Evolutionary conservation across 2,329 filamentous ascomycete genomes (phyloP).

Genomic region (Drechslera avenae): DNA sequence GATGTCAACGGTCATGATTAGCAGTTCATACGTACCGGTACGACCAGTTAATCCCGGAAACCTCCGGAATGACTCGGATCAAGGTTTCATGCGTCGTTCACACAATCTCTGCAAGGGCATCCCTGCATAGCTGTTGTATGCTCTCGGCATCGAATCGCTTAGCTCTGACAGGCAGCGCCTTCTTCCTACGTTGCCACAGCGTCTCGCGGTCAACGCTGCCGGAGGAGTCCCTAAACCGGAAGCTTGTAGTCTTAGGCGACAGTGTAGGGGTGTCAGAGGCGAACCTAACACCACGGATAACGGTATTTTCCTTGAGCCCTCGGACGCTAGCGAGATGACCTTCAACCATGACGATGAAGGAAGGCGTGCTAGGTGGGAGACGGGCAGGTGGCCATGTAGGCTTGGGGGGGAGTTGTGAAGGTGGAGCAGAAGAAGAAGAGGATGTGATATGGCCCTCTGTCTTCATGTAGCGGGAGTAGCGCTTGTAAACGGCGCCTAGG

Average conservation of each 20-base stretch:
- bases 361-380: constrained; percentile 32
- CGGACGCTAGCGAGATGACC: constrained; percentile 36
- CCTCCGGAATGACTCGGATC: too few species aligned
- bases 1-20: too few species aligned
- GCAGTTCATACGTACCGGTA: too few species aligned
- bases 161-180: constrained; percentile 27
- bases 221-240: constrained; percentile 3
- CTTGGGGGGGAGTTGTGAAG: not conserved
- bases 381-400: constrained; percentile 3
- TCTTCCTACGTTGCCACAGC: constrained; percentile 22
- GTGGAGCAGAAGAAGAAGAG: not conserved
- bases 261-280: constrained; percentile 20
- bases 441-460: not conserved
- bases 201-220: constrained; percentile 14
- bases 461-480: not conserved
- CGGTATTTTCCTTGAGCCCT: constrained; percentile 25
- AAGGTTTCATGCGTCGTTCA: not conserved
- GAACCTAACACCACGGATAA: constrained; percentile 18
- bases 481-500: not conserved
- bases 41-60: too few species aligned
- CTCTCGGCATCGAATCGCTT: constrained; percentile 36
- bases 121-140: constrained; percentile 32
- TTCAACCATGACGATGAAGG: constrained; percentile 37
- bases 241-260: constrained; percentile 20
- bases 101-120: constrained; percentile 38